Evolutionary conservation across 345 rosid species (phyloP), one percentile per base, ranked within the genome.

Genomic region (Cardamine chenopodiifolia): DNA sequence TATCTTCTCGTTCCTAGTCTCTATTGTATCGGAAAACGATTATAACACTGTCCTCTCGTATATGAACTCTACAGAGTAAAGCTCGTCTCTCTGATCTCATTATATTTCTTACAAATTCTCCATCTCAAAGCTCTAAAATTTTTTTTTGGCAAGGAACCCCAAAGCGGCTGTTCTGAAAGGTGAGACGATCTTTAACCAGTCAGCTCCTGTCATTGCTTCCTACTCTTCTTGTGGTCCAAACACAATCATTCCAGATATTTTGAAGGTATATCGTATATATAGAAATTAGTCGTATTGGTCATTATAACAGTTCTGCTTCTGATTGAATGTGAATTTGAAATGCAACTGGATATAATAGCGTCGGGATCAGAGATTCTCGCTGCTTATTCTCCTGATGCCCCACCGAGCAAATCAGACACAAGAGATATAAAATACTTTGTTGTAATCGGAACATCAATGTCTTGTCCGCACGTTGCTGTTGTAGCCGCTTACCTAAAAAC

Each of bases 211-310:
- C 6, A 71, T 85, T 19, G 77, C 75, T 44, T 74, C 81, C 1
- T 86, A 79, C 56, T 86, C 90, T 7, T 86, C 87, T 3, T 82
- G 88, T 66, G 88, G 92, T 18, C 89, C 92, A 18, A 84, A 83
- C 75, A 34, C 59, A 42, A 15, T 84, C 60, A 74, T 85, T 60
- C 69, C 74, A 23, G 85, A 84, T 45, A 68, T 82, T 63, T 83
- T 87, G 49, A 85, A 88, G 88, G 86, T 83, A 72, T 15, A 8
- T 18, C 86, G 86, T 83, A 72, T 15, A 8, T 18, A 23, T n/a
- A 25, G 6, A 35, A 17, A 37, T 44, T 22, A n/a, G 42, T 37
- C 1, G 1, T 62, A 35, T n/a, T 10, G 3, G 6, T 57, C 11
- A 56, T 6, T 42, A 7, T 54, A 6, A 22, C 50, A 63, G 5